Percentiles rank a stretch among this genome's conserved stretches.
These are phyloP conservation scores for Globisporangium irregulare DNA, from an alignment of 352 stramenopile species.

Conservation along the genomic window DNA sequence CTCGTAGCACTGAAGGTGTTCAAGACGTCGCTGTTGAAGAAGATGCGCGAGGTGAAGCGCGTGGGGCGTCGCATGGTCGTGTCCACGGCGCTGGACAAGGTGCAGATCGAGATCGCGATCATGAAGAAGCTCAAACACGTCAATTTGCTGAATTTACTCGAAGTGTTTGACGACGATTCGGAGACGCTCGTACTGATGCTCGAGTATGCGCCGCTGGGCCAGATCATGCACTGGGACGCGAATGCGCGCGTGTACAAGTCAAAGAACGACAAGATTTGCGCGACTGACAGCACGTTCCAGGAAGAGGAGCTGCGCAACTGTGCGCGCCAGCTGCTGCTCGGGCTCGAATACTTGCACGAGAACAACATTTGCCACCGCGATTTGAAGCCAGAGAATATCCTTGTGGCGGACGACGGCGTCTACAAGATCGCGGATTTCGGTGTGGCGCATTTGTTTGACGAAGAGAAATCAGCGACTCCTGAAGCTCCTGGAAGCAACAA, in stretches of 20 bases:
- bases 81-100: conserved; percentile 83
- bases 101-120: conserved; percentile 86
- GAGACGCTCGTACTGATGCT: conserved; percentile 85
- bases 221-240: conserved; percentile 85
- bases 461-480: conserved; percentile 25
- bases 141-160: conserved; percentile 77
- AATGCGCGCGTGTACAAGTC: conserved; percentile 51
- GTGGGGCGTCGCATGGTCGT: conserved; percentile 81
- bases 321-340: conserved; percentile 69
- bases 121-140: conserved; percentile 86
- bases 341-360: conserved; percentile 80
- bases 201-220: conserved; percentile 75
- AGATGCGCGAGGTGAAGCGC: conserved; percentile 84
- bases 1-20: conserved; percentile 85
- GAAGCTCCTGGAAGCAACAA: conserved; percentile 14
- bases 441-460: conserved; percentile 80
- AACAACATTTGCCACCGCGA: conserved; percentile 88
- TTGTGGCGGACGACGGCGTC: conserved; percentile 58
- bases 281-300: conserved; percentile 27
- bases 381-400: conserved; percentile 85
- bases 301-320: conserved; percentile 60
- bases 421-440: conserved; percentile 88
- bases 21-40: conserved; percentile 82
- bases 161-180: conserved; percentile 81
- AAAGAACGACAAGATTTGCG: conserved; percentile 21